Conservation (phyloP, 176 grass and related monocot species). For the Cenchrus purpureus region DNA sequence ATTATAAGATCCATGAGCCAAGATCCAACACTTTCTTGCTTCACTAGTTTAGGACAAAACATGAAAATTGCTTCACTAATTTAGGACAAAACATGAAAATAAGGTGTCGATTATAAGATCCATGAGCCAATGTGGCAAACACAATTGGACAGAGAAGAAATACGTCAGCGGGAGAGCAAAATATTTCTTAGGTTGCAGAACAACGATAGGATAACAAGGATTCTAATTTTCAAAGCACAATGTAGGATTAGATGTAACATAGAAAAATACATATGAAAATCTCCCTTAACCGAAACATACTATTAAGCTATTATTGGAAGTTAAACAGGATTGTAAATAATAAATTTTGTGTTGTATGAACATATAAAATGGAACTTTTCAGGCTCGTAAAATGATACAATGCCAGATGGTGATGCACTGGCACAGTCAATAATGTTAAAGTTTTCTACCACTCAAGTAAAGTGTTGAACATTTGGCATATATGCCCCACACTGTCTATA, state of each 20-base stretch:
- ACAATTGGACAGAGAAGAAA: neutral
- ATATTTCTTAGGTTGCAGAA: conserved; percentile 14
- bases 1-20: too few relatives aligned
- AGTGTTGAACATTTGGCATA: neutral
- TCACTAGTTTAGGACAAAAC: neutral
- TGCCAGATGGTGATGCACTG: neutral
- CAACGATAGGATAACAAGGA: neutral
- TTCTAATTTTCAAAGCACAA: conserved; percentile 4
- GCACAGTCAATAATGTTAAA: neutral
- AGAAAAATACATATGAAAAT: neutral
- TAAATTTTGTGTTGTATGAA: neutral
- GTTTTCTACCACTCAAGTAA: neutral
- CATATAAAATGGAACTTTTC: neutral
- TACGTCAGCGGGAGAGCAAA: neutral
- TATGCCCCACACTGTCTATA: conserved; percentile 3
- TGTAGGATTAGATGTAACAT: neutral
- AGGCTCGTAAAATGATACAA: neutral
- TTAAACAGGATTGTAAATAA: neutral
- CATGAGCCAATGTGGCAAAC: neutral
- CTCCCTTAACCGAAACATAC: neutral
- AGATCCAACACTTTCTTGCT: neutral
- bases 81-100: conserved; percentile 12
- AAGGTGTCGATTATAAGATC: neutral
- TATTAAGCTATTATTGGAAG: neutral
- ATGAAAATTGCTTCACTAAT: too few relatives aligned